Evolutionary conservation across 164 flowering plant genomes (phyloP).

Genomic region (Stephania japonica): DNA sequence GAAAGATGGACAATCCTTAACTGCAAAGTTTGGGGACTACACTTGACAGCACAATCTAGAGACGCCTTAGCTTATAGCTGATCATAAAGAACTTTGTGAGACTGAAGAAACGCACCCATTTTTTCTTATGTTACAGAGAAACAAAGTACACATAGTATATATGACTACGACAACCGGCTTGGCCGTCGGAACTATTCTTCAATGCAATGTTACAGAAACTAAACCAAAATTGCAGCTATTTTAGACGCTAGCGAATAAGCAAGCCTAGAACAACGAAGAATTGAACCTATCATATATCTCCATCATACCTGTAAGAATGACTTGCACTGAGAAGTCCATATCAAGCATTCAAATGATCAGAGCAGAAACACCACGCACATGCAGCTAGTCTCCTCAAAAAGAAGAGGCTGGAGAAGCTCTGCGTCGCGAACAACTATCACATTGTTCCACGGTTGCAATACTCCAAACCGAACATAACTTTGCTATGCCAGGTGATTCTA

Average conservation of each 20-base stretch:
- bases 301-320: neutral
- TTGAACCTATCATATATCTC: neutral
- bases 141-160: slow-evolving; percentile 2
- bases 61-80: no score
- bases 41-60: neutral
- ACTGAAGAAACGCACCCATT: neutral
- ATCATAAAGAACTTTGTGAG: neutral
- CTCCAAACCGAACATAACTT: neutral
- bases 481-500: slow-evolving; percentile 2
- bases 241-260: slow-evolving; percentile 8
- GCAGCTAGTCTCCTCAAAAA: neutral
- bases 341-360: neutral
- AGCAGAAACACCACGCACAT: neutral
- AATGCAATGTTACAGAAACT: slow-evolving; percentile 2
- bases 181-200: neutral
- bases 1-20: neutral
- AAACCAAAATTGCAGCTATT: slow-evolving; percentile 24
- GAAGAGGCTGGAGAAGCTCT: neutral
- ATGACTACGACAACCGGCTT: neutral
- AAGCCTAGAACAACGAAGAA: neutral
- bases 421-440: neutral
- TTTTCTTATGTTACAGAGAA: slow-evolving; percentile 14
- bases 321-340: neutral
- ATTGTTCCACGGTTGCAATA: neutral
- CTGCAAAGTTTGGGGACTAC: neutral